Percentiles rank a stretch among this genome's conserved stretches.
These are phyloP conservation scores for Hanseniaspora singularis DNA, from an alignment of 805 yeast species.

Conservation along the genomic window DNA sequence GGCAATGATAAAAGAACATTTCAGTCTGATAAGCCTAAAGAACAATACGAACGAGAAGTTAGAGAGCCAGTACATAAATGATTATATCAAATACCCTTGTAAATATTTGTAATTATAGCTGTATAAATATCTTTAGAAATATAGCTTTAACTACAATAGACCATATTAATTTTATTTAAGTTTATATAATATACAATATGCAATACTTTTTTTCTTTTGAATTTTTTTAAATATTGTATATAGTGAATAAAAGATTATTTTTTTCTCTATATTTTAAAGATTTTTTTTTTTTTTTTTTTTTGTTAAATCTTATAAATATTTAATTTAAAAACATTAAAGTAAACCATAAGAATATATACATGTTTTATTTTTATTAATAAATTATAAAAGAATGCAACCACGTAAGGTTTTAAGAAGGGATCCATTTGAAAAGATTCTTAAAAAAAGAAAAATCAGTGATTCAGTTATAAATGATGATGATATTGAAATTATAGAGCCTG, in stretches of 20 bases:
- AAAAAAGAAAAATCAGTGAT: not conserved
- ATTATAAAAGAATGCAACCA: not conserved
- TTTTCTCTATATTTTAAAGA: too few species aligned
- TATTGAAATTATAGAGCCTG: too few species aligned
- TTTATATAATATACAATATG: too few species aligned
- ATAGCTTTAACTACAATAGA: not conserved
- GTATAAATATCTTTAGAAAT: too few species aligned
- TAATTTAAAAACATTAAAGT: not conserved
- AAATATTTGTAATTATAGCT: too few species aligned
- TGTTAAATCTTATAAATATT: too few species aligned
- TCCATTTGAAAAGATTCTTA: slow-evolving; percentile 9
- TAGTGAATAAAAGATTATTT: too few species aligned
- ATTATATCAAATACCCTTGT: too few species aligned
- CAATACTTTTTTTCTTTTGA: not conserved
- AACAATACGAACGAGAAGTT: slow-evolving; percentile 4
- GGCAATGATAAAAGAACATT: slow-evolving; percentile 40
- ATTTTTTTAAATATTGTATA: not conserved
- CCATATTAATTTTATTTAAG: not conserved
- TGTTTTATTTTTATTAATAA: not conserved
- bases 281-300: too few species aligned
- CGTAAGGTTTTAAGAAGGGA: too few species aligned
- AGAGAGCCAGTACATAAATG: too few species aligned
- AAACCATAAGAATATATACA: not conserved
- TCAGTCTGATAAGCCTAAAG: slow-evolving; percentile 18
- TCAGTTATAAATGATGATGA: too few species aligned